Conservation (phyloP, 495 filamentous ascomycete species). For the Hypoxylon fragiforme region DNA sequence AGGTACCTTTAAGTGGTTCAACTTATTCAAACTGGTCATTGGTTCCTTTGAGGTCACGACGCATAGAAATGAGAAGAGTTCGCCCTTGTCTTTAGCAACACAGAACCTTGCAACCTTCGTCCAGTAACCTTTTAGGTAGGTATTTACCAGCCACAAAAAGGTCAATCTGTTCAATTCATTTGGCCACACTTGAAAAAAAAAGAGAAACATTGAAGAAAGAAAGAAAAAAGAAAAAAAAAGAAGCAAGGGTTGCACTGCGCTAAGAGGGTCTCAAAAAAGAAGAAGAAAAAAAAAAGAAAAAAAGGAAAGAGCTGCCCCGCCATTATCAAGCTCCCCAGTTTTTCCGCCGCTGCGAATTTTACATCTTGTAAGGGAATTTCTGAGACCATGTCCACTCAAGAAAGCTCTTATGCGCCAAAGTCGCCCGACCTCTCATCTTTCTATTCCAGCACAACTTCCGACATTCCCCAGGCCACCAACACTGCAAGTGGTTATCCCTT, state of each 20-base stretch:
- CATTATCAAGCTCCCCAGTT: slow-evolving; percentile 33
- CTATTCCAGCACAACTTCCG: slow-evolving; percentile 39
- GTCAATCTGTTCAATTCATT: slow-evolving; percentile 3
- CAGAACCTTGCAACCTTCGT: no score
- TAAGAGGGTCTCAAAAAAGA: slow-evolving; percentile 25
- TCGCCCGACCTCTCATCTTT: slow-evolving; percentile 60
- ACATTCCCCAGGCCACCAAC: slow-evolving; percentile 24
- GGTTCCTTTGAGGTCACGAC: no score
- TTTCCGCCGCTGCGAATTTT: slow-evolving; percentile 18
- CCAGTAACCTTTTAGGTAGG: not conserved
- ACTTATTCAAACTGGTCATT: no score
- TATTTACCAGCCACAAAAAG: slow-evolving; percentile 23
- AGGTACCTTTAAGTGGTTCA: slow-evolving; percentile 12
- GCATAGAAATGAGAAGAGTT: slow-evolving; percentile 11
- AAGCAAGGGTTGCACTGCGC: slow-evolving; percentile 6
- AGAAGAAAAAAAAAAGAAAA: no score
- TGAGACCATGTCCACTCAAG: slow-evolving; percentile 46
- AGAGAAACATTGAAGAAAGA: no score
- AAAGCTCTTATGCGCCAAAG: slow-evolving; percentile 56
- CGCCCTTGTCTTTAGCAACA: slow-evolving; percentile 14
- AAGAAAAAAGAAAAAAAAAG: no score
- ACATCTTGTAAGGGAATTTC: not conserved
- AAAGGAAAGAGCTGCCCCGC: slow-evolving; percentile 27
- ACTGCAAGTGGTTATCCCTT: slow-evolving; percentile 44
- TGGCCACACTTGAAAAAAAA: no score